Base-by-base conservation (phyloP, 805 yeast genomes). In the Kockiozyma suomiensis region DNA sequence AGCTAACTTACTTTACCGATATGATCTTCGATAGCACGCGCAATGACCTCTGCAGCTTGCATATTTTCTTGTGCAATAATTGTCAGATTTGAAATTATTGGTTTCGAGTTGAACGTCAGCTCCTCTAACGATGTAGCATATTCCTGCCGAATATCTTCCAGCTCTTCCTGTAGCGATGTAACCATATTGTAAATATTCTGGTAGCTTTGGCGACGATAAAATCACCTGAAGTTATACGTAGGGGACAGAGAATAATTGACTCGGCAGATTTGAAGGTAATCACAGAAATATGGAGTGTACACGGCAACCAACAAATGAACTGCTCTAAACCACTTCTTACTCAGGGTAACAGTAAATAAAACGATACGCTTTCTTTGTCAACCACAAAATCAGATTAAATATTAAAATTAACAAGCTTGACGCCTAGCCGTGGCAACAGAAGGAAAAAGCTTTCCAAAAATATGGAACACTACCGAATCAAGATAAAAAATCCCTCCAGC, bases 61-160 rank as follows among this genome's bases (percentile, higher is more conserved):
- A 84, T 81, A 71, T 90, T 90, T 70, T 94, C 98, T 67, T 84
- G 88, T 1, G 99, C 98, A 55, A 91, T 82, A 42, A 83, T 80
- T 7, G 98, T 94, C 69, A 92, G 79, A 46, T 85, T 87, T 41
- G 88, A 86, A 61, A 94, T 94, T 56, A 92, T 88, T 10, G 97
- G 97, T 60, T 90, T 80, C 6, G 97, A 90, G 73, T 91, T 92
- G 75, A 87, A 87, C 3, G 96, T 90, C 61, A 94, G 78, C 59
- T 89, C 94, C 35, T 81, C 81, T 43, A 93, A 77, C 33, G 91
- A 84, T 65, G 81, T 82, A 43, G 81, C 81, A 73, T 87, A 93
- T 73, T 92, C 97, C 61, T 81, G 76, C 49, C 82, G 72, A 53
- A 78, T 67, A n/a, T 69, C 74, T n/a, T 73, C 72, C 50, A 64